A percentile compares a stretch with the other conserved stretches of the same genome.
Evolutionary conservation across 129 eudicot species (phyloP).

Genomic region (Escallonia herrerae): DNA sequence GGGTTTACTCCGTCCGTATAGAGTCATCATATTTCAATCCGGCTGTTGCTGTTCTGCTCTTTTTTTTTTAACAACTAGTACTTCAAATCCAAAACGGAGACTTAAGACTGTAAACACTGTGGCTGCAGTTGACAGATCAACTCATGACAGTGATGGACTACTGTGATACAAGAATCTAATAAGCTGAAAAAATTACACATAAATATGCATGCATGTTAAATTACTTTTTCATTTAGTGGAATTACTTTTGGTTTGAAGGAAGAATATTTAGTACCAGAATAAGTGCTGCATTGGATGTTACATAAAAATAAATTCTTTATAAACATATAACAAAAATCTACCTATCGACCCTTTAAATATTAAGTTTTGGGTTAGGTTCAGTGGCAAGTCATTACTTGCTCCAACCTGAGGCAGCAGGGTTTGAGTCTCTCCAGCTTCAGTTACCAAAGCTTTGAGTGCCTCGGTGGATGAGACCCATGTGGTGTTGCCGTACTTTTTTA

Average conservation of each 20-base stretch:
- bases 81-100: not conserved
- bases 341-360: no score
- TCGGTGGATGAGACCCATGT: no score
- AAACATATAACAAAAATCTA: no score
- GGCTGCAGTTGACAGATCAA: not conserved
- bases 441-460: no score
- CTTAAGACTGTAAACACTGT: not conserved
- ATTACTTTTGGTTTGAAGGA: not conserved
- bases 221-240: not conserved
- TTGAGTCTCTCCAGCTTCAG: no score
- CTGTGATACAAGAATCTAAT: not conserved
- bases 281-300: not conserved
- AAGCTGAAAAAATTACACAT: not conserved
- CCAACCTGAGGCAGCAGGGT: no score
- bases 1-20: not conserved
- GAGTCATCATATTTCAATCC: not conserved
- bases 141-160: not conserved
- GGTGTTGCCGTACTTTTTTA: no score
- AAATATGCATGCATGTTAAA: not conserved
- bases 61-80: not conserved
- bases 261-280: not conserved
- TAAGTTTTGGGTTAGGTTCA: no score
- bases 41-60: not conserved
- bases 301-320: no score
- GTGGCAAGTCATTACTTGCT: no score